Conservation (phyloP, 2,329 filamentous ascomycete species). For the Cladosporium sp. region DNA sequence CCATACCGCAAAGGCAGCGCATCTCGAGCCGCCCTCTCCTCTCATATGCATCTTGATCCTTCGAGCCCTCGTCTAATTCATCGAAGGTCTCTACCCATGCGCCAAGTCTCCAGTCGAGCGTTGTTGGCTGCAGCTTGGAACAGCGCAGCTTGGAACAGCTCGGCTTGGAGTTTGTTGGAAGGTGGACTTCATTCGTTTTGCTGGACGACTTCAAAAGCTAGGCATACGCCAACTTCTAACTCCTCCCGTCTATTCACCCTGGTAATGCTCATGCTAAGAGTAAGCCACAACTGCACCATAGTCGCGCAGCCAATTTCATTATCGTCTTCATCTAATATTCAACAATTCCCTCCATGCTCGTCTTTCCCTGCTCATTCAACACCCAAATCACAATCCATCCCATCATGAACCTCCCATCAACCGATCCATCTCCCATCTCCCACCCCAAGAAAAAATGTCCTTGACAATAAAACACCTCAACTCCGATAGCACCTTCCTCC, state of each 20-base stretch:
- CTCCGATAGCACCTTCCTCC: constrained; percentile 59
- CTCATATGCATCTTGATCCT: neutral
- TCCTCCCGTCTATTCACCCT: neutral
- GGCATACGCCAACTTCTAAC: constrained; percentile 5
- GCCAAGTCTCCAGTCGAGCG: neutral
- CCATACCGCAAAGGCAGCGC: neutral
- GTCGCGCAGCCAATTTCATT: neutral
- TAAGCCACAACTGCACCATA: neutral
- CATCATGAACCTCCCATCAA: constrained; percentile 10
- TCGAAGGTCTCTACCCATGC: neutral
- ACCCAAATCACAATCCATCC: neutral
- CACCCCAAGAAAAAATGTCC: constrained; percentile 46
- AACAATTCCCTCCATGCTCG: neutral
- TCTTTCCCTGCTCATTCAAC: neutral
- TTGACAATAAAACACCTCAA: constrained; percentile 61
- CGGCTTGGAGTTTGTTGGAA: too few relatives aligned
- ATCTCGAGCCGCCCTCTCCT: too few relatives aligned
- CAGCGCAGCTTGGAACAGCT: too few relatives aligned
- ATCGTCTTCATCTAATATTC: neutral
- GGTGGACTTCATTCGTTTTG: neutral
- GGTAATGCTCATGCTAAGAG: constrained; percentile 2
- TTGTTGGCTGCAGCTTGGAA: too few relatives aligned
- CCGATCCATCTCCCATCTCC: neutral
- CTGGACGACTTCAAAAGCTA: neutral
- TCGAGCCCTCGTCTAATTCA: neutral